Evolutionary conservation across 176 grass and related monocot genomes (phyloP).

Genomic region (Secale cereale): DNA sequence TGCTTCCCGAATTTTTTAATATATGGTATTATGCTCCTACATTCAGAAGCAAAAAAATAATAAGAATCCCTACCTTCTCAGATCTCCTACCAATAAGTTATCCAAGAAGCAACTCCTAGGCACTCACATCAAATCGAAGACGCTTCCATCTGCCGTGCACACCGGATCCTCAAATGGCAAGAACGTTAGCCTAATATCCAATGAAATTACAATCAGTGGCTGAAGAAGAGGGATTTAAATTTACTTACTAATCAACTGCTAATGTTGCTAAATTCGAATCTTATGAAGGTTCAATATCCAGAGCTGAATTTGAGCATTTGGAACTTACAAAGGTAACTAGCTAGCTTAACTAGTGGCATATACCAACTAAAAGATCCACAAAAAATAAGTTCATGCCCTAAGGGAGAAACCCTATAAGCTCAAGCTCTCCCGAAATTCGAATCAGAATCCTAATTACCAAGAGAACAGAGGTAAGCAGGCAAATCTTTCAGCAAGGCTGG

Average conservation of each 20-base stretch:
- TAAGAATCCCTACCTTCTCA: not conserved
- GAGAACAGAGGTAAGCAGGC: not conserved
- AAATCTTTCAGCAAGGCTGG: not conserved
- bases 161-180: conserved; percentile 90
- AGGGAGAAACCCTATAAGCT: conserved; percentile 27
- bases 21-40: conserved; percentile 91
- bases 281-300: not conserved
- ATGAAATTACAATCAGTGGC: conserved; percentile 17
- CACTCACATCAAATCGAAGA: conserved; percentile 94
- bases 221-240: not conserved
- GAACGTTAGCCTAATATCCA: conserved; percentile 69
- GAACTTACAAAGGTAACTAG: not conserved
- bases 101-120: not conserved
- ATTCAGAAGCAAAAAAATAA: conserved; percentile 11
- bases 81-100: not conserved
- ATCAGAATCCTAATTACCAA: conserved; percentile 2
- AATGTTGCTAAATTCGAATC: not conserved
- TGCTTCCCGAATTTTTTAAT: conserved; percentile 90
- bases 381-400: not conserved
- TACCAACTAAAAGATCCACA: not conserved
- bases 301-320: conserved; percentile 12
- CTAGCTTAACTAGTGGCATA: not conserved
- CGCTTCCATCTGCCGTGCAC: conserved; percentile 73
- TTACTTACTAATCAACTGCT: not conserved
- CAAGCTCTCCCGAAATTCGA: not conserved